phyloP scores from a whole-genome alignment of 2,329 filamentous ascomycete genomes.

The Aureobasidium sp. region DNA sequence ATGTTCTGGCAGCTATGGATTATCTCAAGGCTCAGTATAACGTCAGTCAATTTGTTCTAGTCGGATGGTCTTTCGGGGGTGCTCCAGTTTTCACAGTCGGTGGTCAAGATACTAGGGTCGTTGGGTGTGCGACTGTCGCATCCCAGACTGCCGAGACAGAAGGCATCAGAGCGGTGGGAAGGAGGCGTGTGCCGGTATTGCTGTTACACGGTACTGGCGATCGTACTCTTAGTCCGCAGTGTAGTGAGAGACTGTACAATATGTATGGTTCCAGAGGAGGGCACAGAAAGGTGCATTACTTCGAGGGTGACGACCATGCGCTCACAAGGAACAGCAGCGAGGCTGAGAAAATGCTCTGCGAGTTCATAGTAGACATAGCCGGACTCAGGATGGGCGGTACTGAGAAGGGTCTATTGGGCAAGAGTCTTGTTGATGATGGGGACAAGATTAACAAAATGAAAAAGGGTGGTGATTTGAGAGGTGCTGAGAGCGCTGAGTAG shows the following conservation, averaged over 20 bases:
- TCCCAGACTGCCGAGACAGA: conserved; percentile 34
- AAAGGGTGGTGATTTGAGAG: conserved; percentile 33
- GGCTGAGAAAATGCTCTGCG: conserved; percentile 35
- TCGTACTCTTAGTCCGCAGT: conserved; percentile 28
- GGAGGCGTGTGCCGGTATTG: conserved; percentile 26
- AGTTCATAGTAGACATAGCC: conserved; percentile 33
- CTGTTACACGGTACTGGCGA: conserved; percentile 37
- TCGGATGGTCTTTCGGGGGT: conserved; percentile 40
- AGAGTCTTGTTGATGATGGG: conserved; percentile 21
- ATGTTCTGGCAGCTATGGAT: conserved; percentile 33
- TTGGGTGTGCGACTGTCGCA: conserved; percentile 35
- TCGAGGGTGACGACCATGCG: conserved; percentile 38
- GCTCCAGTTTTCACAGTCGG: conserved; percentile 36
- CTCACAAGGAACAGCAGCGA: conserved; percentile 32
- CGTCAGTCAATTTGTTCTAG: conserved; percentile 33
- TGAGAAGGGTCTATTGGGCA: conserved; percentile 21
- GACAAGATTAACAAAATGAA: conserved; percentile 24
- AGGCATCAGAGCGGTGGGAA: conserved; percentile 24
- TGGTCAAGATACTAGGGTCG: conserved; percentile 27
- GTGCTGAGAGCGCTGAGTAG: conserved; percentile 26
- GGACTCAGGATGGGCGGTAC: conserved; percentile 23
- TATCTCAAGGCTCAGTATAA: conserved; percentile 29
- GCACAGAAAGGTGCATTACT: conserved; percentile 32
- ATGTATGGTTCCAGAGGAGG: conserved; percentile 29
- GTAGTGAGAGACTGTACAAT: conserved; percentile 32